These are phyloP conservation scores for Solanum lycopersicoides DNA, from an alignment of 257 asterid species.

Conservation along the genomic window DNA sequence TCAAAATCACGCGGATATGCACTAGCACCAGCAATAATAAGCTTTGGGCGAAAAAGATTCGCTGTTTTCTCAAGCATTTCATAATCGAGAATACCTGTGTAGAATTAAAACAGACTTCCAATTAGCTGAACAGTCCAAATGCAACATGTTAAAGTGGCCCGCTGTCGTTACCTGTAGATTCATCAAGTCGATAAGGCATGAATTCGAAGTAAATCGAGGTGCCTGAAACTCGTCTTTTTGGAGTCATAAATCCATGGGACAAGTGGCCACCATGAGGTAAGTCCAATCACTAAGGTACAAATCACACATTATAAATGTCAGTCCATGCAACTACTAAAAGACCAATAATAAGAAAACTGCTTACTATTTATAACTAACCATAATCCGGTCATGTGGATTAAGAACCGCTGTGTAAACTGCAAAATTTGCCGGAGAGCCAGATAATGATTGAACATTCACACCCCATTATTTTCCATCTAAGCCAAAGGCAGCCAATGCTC, in stretches of 20 bases:
- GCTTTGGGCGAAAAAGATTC: slow-evolving; percentile 79
- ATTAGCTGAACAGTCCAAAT: neutral
- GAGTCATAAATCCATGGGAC: slow-evolving; percentile 95
- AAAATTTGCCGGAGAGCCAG: slow-evolving; percentile 98
- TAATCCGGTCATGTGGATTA: slow-evolving; percentile 82
- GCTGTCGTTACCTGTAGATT: slow-evolving; percentile 59
- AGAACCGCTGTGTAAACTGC: slow-evolving; percentile 89
- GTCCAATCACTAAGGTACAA: slow-evolving; percentile 64
- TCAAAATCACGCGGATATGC: slow-evolving; percentile 94
- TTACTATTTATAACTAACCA: slow-evolving; percentile 29
- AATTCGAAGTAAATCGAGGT: slow-evolving; percentile 93
- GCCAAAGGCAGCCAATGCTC: slow-evolving; percentile 86
- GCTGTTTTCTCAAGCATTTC: slow-evolving; percentile 91
- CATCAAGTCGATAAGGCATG: slow-evolving; percentile 88
- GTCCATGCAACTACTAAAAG: neutral
- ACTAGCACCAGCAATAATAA: slow-evolving; percentile 93
- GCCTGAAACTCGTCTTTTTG: slow-evolving; percentile 88
- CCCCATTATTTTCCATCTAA: slow-evolving; percentile 78
- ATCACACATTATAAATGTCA: neutral
- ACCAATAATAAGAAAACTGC: neutral
- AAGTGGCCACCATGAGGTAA: slow-evolving; percentile 96
- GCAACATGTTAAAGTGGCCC: neutral
- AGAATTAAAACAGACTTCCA: neutral
- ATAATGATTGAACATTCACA: slow-evolving; percentile 85
- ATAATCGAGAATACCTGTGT: slow-evolving; percentile 74